These are phyloP conservation scores for Telfairia occidentalis DNA, from an alignment of 331 rosid genomes.

Conservation along the genomic window DNA sequence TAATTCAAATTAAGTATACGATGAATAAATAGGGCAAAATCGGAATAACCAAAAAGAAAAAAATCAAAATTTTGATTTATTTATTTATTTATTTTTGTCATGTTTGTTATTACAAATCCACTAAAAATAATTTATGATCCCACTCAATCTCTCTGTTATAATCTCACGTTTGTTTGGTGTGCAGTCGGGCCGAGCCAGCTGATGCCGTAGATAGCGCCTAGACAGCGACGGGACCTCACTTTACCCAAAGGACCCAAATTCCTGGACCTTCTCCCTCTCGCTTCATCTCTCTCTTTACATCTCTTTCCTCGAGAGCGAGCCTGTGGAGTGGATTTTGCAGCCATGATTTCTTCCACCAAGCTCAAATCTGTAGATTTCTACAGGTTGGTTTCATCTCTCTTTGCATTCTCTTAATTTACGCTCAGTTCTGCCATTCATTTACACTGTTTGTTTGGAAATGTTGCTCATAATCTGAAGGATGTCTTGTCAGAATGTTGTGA, in stretches of 20 bases:
- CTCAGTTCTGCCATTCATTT: no score
- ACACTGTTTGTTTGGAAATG: background rate
- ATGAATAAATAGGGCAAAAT: no score
- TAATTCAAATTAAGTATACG: no score
- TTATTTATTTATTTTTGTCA: no score
- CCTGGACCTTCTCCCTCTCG: background rate
- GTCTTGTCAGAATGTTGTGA: background rate
- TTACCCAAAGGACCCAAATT: background rate
- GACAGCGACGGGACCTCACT: background rate
- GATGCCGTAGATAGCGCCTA: background rate
- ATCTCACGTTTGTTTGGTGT: background rate
- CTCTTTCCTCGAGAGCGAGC: background rate
- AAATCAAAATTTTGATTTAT: no score
- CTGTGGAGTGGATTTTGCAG: conserved; percentile 9
- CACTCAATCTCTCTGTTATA: no score
- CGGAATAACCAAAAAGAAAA: no score
- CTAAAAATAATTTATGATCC: no score
- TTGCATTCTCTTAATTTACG: background rate
- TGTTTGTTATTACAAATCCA: no score
- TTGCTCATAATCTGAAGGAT: background rate
- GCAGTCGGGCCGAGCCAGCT: background rate
- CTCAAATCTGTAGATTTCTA: conserved; percentile 82
- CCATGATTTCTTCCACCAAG: conserved; percentile 59
- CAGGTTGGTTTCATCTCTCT: conserved; percentile 41
- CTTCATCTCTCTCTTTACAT: background rate